These are phyloP conservation scores for Colletotrichum scovillei DNA, from an alignment of 2,329 filamentous ascomycete species.

Conservation along the genomic window DNA sequence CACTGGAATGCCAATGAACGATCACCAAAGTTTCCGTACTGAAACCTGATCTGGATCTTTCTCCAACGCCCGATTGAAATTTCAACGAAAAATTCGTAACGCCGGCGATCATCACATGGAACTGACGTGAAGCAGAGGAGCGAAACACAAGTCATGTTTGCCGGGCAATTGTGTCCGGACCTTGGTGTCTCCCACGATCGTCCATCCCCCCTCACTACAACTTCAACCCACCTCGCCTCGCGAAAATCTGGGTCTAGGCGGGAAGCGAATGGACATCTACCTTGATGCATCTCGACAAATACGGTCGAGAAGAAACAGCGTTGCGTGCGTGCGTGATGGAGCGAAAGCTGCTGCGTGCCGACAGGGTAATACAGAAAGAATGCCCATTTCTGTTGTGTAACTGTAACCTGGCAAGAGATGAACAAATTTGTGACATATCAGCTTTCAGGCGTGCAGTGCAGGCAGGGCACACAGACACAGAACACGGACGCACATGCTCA, in stretches of 20 bases:
- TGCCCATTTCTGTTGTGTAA: background rate
- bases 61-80: background rate
- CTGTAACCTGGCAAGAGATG: background rate
- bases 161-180: background rate
- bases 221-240: background rate
- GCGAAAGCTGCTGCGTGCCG: slow-evolving; percentile 22
- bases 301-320: background rate
- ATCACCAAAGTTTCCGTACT: background rate
- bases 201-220: background rate
- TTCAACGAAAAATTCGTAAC: background rate
- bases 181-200: background rate
- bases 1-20: background rate
- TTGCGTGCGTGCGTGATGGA: background rate
- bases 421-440: slow-evolving; percentile 19
- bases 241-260: background rate
- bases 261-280: background rate
- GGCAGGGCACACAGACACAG: background rate
- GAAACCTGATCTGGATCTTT: background rate
- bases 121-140: background rate
- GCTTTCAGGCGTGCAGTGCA: background rate
- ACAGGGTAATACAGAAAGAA: background rate
- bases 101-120: background rate
- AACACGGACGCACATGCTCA: background rate
- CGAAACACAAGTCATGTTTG: background rate
- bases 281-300: slow-evolving; percentile 16